Percentiles rank a stretch among this genome's conserved stretches.
These are phyloP conservation scores for Phytophthora parvispora DNA, from an alignment of 352 stramenopile genomes.

Conservation along the genomic window DNA sequence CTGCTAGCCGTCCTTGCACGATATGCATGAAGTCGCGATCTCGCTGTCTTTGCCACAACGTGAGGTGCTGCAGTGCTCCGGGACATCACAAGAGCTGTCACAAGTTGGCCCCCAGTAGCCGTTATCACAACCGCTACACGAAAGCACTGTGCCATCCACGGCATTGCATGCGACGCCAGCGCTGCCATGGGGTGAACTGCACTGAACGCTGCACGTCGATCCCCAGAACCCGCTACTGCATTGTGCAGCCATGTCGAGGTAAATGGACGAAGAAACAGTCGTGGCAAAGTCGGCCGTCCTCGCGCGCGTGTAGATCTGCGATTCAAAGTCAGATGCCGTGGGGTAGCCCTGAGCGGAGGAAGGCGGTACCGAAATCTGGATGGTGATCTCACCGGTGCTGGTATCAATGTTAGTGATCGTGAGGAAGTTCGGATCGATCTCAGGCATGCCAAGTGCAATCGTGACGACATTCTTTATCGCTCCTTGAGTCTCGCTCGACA, in stretches of 20 bases:
- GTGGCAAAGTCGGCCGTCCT: not conserved
- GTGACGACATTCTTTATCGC: slow-evolving; percentile 6
- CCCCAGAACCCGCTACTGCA: no score
- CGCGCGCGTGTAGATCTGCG: not conserved
- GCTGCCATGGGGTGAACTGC: not conserved
- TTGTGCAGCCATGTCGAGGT: no score
- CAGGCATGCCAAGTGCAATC: not conserved
- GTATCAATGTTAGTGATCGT: not conserved
- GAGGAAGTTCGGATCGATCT: slow-evolving; percentile 18
- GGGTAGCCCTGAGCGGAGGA: slow-evolving; percentile 2
- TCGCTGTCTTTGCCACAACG: no score
- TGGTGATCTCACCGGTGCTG: slow-evolving; percentile 1
- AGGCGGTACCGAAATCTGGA: not conserved
- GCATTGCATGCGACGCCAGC: no score
- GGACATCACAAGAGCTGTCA: no score
- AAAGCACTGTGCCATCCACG: not conserved
- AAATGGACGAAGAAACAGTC: not conserved
- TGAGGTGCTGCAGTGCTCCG: no score
- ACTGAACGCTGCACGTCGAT: not conserved
- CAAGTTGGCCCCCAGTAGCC: not conserved
- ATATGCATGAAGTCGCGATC: no score
- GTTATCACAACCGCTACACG: not conserved
- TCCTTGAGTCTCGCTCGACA: not conserved
- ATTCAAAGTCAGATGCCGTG: not conserved
- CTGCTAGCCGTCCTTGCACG: no score